These are phyloP conservation scores for Sicyos edulis DNA, from an alignment of 306 rosid genomes.

Conservation along the genomic window DNA sequence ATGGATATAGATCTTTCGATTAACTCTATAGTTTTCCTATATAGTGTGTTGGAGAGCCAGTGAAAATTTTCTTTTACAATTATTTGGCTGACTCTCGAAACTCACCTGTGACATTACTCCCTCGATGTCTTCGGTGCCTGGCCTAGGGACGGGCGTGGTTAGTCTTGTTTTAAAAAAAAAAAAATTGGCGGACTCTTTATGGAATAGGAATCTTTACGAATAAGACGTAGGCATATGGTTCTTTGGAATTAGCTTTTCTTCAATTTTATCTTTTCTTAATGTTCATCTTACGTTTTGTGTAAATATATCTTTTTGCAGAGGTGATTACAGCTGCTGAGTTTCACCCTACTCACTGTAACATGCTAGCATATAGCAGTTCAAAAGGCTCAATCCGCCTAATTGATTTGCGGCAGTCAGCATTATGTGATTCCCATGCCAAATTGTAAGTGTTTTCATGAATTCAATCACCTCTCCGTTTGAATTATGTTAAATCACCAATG, in stretches of 20 bases:
- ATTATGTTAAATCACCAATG: too few relatives aligned
- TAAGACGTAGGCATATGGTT: not conserved
- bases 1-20: slow-evolving; percentile 2
- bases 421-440: slow-evolving; percentile 92
- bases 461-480: too few relatives aligned
- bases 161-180: too few relatives aligned
- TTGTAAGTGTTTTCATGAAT: slow-evolving; percentile 46
- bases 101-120: too few relatives aligned
- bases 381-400: slow-evolving; percentile 94
- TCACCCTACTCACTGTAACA: slow-evolving; percentile 94
- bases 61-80: not conserved
- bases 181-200: not conserved
- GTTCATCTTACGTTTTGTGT: slow-evolving; percentile 13
- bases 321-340: slow-evolving; percentile 98
- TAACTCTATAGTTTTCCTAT: not conserved
- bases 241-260: not conserved
- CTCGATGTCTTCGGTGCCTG: too few relatives aligned
- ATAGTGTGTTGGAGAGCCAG: not conserved
- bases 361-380: slow-evolving; percentile 92
- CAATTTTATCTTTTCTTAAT: slow-evolving; percentile 16
- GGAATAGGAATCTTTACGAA: slow-evolving; percentile 5
- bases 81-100: not conserved
- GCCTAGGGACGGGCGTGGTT: too few relatives aligned
- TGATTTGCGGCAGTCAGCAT: slow-evolving; percentile 97
- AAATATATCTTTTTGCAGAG: slow-evolving; percentile 52